These are phyloP conservation scores for Beauveria asiatica DNA, from an alignment of 2,329 filamentous ascomycete genomes.

Conservation along the genomic window DNA sequence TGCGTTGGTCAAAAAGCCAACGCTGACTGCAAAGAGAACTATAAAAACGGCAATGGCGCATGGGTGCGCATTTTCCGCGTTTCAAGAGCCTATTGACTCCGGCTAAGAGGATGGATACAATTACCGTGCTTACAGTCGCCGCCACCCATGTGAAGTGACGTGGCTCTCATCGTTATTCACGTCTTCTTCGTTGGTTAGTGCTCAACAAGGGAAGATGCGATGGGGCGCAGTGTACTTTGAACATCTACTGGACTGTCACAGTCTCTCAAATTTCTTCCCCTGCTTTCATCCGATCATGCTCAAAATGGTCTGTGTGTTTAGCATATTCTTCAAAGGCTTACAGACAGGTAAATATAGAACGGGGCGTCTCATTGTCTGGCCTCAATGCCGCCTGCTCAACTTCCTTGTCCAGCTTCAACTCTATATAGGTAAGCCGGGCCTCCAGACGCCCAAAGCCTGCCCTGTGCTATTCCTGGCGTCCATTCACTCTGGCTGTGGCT, in stretches of 20 bases:
- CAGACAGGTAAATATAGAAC: background rate
- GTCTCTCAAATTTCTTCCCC: background rate
- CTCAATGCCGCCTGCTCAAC: slow-evolving; percentile 1
- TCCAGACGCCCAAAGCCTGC: background rate
- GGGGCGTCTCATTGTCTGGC: slow-evolving; percentile 6
- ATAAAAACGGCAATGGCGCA: slow-evolving; percentile 15
- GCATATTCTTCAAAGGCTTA: slow-evolving; percentile 9
- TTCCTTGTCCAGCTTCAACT: background rate
- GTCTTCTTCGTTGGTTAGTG: too few species aligned
- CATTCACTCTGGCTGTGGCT: background rate
- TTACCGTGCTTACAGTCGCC: too few species aligned
- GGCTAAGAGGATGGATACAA: too few species aligned
- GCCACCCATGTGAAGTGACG: too few species aligned
- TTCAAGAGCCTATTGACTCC: background rate
- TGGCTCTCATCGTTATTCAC: too few species aligned
- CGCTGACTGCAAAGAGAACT: slow-evolving; percentile 12
- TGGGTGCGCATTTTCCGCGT: background rate
- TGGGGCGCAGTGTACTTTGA: too few species aligned
- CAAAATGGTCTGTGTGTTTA: background rate
- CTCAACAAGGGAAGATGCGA: too few species aligned
- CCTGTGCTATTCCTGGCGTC: background rate
- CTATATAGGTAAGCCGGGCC: background rate
- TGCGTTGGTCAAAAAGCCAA: slow-evolving; percentile 13
- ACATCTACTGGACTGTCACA: background rate
- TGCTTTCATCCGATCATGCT: background rate